Evolutionary conservation across 75 land plant species (phyloP), one percentile per base, ranked within the genome.

Genomic region (Picea sitchensis): DNA sequence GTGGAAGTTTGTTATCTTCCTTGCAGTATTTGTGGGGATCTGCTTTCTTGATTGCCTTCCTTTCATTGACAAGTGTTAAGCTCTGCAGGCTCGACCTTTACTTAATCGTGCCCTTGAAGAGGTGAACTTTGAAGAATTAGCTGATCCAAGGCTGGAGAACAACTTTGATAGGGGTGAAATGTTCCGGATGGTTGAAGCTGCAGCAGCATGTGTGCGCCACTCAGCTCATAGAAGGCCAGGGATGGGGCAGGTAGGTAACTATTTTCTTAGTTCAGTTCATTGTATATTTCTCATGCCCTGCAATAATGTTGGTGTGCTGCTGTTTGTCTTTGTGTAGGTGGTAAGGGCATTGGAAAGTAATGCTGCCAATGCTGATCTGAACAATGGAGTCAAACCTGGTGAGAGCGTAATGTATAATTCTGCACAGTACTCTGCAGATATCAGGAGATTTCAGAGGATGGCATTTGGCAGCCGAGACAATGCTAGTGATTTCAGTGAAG

Each of bases 301-400:
- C 74, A 0, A 11, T 71, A 20, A 71, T 41, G 44, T 71, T 18
- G 68, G 38, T 76, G 64, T 59, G 4, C 4, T 26, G 34, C 31
- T 76, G 78, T 44, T 67, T 47, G 31, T 58, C 21, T 4, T 76
- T 5, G 9, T 57, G 26, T 81, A 90, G 92, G 95, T 92, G 61
- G 98, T 91, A 59, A 80, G 96, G 78, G 98, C 93, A 30, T 77
- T 95, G 73, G 93, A 95, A 65, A 79, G 86, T 59, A 77, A 90
- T 65, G 84, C 67, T 18, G 91, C 85, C 4, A 57, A 78, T 23
- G 57, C 88, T 32, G 96, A 91, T 82, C 86, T 93, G 11, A 65
- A 77, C 34, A 91, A 93, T 75, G 98, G 98, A 15, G 64, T 95
- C 68, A 88, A 80, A 79, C 91, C 92, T 7, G 98, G 98, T 15